These are phyloP conservation scores for Acacia acuminata DNA, from an alignment of 306 rosid genomes.

Conservation along the genomic window DNA sequence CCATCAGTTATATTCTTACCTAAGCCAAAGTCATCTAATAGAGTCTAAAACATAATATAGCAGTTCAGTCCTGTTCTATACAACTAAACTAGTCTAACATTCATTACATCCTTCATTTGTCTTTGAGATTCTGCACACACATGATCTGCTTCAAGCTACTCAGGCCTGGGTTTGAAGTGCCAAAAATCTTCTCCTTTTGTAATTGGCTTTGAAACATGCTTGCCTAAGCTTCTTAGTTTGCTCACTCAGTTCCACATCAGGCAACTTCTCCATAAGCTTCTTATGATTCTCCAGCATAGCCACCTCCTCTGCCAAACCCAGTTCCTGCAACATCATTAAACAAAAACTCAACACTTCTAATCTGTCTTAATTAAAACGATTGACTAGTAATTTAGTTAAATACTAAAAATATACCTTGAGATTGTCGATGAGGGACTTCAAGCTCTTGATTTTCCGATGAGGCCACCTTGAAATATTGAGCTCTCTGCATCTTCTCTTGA, in stretches of 20 bases:
- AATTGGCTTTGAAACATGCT: slow-evolving; percentile 68
- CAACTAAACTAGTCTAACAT: neutral
- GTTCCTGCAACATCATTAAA: slow-evolving; percentile 48
- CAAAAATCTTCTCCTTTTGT: slow-evolving; percentile 52
- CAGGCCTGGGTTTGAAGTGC: slow-evolving; percentile 3
- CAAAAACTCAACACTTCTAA: neutral
- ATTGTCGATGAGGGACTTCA: slow-evolving; percentile 58
- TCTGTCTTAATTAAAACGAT: neutral
- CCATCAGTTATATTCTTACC: neutral
- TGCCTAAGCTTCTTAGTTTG: slow-evolving; percentile 76
- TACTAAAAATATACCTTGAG: slow-evolving; percentile 48
- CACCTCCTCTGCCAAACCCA: slow-evolving; percentile 61
- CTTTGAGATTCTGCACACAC: neutral
- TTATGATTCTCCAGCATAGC: slow-evolving; percentile 60
- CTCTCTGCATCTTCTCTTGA: slow-evolving; percentile 81
- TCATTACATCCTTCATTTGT: neutral
- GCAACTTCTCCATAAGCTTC: slow-evolving; percentile 50
- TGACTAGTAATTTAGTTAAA: neutral
- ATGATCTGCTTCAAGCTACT: neutral
- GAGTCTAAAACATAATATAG: neutral
- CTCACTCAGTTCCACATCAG: slow-evolving; percentile 52
- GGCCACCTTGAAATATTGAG: slow-evolving; percentile 89
- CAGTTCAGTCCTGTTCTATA: neutral
- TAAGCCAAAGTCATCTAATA: neutral
- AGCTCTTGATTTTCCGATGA: slow-evolving; percentile 77